Base-by-base conservation (phyloP, 2,329 filamentous ascomycete species). In the Didymella pinodella region DNA sequence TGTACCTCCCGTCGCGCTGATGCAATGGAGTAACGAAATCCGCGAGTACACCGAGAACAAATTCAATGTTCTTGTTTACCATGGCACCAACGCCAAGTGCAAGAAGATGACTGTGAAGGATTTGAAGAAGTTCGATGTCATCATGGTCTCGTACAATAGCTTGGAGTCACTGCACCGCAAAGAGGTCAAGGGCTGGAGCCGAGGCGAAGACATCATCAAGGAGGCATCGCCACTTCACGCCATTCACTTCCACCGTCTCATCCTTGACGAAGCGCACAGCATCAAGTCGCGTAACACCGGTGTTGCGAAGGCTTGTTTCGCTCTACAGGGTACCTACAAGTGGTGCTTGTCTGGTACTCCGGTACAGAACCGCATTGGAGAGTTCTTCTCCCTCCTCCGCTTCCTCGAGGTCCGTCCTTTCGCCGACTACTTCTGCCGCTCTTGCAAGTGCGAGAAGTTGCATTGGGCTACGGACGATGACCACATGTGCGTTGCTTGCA, bases 341-440 rank as follows among this genome's bases (percentile, higher is more conserved):
- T 98, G 95, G 92, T 99, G 95, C 74, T 83, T 99, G 59, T 95
- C 91, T 16, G 95, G 95, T 8, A 99, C 95, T 1, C 95, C 95
- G 0, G 87, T 99, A 1, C 95, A 99, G 76, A 99, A 98, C 73
- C 90, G 94, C 52, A 98, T 98, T 65, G 94, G 95, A 71, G 94
- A 98, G 75, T 96, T 97, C 77, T 97, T 98, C 79, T 98, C 94
- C 0, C 82, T 98, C 22, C 83, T 99, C 55, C 90, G 95, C 2
- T 99, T 99, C 77, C 85, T 99, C 29, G 90, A 97, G 74, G 84
- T 97, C 34, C 85, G 86, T 8, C 94, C 94, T 0, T 98, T 97
- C 75, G 90, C 94, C 7, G 93, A 92, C 65, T 99, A 99, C 74
- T 90, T 97, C 65, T 99, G 95, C 83, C 95, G 94, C 74, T 84